Evolutionary conservation across 371 early-diverging fungal genomes (phyloP), one percentile per base, ranked within the genome.

Genomic region (Mucor racemosus): DNA sequence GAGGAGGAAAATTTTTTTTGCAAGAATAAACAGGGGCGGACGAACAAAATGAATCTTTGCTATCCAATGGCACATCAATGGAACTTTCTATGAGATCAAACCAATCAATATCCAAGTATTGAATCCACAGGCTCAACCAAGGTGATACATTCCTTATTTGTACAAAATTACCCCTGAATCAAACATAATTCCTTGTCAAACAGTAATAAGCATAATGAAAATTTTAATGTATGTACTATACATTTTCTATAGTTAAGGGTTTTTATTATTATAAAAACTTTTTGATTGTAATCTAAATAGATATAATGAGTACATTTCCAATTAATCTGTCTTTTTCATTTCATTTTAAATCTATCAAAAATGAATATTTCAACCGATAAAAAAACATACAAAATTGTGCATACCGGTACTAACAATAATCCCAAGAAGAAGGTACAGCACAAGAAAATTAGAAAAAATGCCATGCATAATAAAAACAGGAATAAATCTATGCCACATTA

Each of bases 191-290:
- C 41, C 0, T 19, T 6, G 8, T n/a, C 48, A 48, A 17, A 19
- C 26, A 26, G 26, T 26, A 26, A 26, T 3, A 48, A 48, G 48
- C n/a, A 48, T 19, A 54, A 54, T 54, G 54, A 34, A 54, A 34
- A 9, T 48, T 48, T 54, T 54, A 54, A 54, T 54, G 54, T 34
- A 54, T 54, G 54, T 54, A 54, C 34, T 13, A 1, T 33, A 34
- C 54, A 54, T 54, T 54, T 54, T 34, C 34, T 14, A 10, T n/a
- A n/a, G 48, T 9, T 48, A n/a, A 48, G 48, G 48, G 48, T 17
- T 5, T 38, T 38, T 38, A 38, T 38, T 38, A 11, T 4, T 4
- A 38, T 38, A 38, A 26, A 26, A 3, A 41, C 7, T 0, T 13
- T 42, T 42, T 42, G 42, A 42, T 15, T 42, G 42, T 42, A 6